phyloP scores from a whole-genome alignment of 495 filamentous ascomycete species.

The Neurospora discreta region DNA sequence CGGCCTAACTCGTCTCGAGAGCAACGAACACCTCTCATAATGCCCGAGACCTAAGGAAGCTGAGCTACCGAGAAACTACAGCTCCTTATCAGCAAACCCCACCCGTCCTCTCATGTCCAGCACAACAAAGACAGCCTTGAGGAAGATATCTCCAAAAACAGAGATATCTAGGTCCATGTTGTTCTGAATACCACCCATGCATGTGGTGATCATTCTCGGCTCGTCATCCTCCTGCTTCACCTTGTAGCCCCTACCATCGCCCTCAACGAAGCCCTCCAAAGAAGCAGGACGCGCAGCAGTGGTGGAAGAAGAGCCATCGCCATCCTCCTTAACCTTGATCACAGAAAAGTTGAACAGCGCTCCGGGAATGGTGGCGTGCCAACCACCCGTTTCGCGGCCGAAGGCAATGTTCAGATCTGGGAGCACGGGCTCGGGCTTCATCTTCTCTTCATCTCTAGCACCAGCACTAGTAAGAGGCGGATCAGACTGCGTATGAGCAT shows the following conservation, averaged over 20 bases:
- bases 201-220: conserved; percentile 14
- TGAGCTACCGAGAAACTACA: background rate
- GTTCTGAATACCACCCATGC: conserved; percentile 64
- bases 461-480: background rate
- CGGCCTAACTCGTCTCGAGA: too few species aligned
- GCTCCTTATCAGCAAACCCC: conserved; percentile 48
- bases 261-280: background rate
- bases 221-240: background rate
- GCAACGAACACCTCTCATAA: too few species aligned
- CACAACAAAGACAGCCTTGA: conserved; percentile 64
- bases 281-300: background rate
- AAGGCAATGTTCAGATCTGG: conserved; percentile 43
- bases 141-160: conserved; percentile 61
- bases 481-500: background rate
- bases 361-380: conserved; percentile 53
- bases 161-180: conserved; percentile 44
- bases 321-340: conserved; percentile 27
- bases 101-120: conserved; percentile 63
- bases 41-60: background rate
- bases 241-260: background rate
- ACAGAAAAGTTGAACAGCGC: conserved; percentile 54
- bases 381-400: conserved; percentile 44
- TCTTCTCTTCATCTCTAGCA: background rate
- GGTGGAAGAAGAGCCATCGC: background rate
- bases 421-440: conserved; percentile 21